A percentile compares a stretch with the other conserved stretches of the same genome.
Conservation (phyloP, 371 early-diverging fungal genomes). For the Actinomucor elegans region DNA sequence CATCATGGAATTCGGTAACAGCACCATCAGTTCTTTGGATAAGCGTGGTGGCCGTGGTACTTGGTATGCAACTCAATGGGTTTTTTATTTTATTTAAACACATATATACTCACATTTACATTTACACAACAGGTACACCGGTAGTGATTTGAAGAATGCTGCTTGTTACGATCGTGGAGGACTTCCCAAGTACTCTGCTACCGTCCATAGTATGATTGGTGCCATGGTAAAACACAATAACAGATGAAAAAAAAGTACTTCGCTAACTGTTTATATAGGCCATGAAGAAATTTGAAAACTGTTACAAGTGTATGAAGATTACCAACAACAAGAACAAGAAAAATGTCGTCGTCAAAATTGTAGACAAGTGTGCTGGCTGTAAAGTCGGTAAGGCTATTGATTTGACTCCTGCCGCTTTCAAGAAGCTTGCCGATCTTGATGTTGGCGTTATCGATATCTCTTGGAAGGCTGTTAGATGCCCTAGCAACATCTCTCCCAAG, state of each 20-base stretch:
- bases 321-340: constrained; percentile 40
- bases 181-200: constrained; percentile 39
- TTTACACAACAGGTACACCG: constrained; percentile 39
- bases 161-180: constrained; percentile 53
- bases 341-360: constrained; percentile 40
- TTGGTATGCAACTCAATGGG: constrained; percentile 35
- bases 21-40: constrained; percentile 12
- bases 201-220: constrained; percentile 42
- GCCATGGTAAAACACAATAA: constrained; percentile 40
- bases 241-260: too few species aligned
- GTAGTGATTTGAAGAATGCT: constrained; percentile 47
- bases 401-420: constrained; percentile 47
- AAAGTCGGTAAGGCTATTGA: constrained; percentile 44
- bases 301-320: constrained; percentile 55
- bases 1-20: constrained; percentile 28
- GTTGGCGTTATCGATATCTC: constrained; percentile 46
- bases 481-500: constrained; percentile 11
- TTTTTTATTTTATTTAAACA: neutral
- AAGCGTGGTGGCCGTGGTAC: constrained; percentile 47
- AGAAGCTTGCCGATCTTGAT: constrained; percentile 36
- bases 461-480: constrained; percentile 42
- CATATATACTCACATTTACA: neutral
- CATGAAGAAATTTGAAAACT: constrained; percentile 47
- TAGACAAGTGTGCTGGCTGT: constrained; percentile 53
- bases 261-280: constrained; percentile 34